Evolutionary conservation across 768 basidiomycete species (phyloP), one percentile per base, ranked within the genome.

Genomic region (Cystofilobasidium ferigula): DNA sequence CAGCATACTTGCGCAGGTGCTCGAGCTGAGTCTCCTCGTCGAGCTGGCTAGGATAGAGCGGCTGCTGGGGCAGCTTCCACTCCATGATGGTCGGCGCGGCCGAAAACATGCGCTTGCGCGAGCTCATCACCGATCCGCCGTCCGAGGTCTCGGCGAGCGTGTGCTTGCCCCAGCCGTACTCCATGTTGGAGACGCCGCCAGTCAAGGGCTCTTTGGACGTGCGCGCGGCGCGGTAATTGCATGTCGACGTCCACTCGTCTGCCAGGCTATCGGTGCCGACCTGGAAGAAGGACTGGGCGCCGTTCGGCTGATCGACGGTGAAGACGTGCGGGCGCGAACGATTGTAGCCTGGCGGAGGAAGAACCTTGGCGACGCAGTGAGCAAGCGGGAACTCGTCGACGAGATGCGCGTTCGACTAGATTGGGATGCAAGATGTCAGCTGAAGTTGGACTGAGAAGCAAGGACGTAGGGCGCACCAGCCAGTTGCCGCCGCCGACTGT

Each of bases 161-260:
- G 1, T 61, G 61, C 40, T 47, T 43, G 8, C 67, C 67, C 95
- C 95, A 99, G 12, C 95, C 95, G 73, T 98, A 95, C 76, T 99
- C 95, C 88, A 98, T 94, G 78, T 98, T 99, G 57, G 90, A 92
- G 10, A 99, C 93, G 28, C 95, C 95, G 6, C 95, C 95, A 1
- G 88, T 82, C 3, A 99, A 81, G 0, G 95, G 95, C 73, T 97
- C 93, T 71, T 94, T 92, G 76, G 89, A 91, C 63, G 85, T 88
- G 53, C 95, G 81, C 2, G 94, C 95, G 0, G 95, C 89, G 95
- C 95, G 98, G 75, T 99, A 99, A 78, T 98, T 99, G 82, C 94
- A 97, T 0, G 95, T 95, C 45, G 88, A 86, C 9, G 95, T 93
- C 95, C 95, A 98, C 76, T 99, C 95, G 72, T 88, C 88, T 58